These are phyloP conservation scores for Gossypium thurberi DNA, from an alignment of 345 rosid genomes.

Conservation along the genomic window DNA sequence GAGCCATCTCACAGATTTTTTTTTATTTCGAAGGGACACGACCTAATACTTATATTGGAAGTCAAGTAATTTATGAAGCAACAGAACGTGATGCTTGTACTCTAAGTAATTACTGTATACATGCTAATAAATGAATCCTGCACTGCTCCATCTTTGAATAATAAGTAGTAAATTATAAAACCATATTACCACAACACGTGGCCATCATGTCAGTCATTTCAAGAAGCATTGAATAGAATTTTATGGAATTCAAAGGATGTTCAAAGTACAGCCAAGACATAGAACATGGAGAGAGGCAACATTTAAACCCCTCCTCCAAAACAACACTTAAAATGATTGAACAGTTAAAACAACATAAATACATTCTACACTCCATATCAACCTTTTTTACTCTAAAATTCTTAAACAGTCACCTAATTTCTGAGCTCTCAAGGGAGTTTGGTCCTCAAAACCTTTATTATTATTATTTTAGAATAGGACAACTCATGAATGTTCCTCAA, in stretches of 20 bases:
- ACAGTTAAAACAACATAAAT: slow-evolving; percentile 1
- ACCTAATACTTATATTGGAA: neutral
- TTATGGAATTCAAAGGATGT: neutral
- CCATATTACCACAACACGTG: too few relatives aligned
- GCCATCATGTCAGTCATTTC: too few relatives aligned
- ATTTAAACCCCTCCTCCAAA: neutral
- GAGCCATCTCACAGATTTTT: neutral
- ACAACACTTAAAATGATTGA: neutral
- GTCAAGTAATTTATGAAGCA: neutral
- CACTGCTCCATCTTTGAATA: too few relatives aligned
- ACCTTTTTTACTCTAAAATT: neutral
- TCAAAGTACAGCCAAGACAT: neutral
- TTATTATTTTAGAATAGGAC: neutral
- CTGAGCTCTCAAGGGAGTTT: neutral
- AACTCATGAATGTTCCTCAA: neutral
- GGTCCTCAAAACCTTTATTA: neutral
- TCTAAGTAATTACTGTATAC: neutral
- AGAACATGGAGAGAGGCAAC: neutral
- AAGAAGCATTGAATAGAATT: neutral
- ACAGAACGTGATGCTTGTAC: neutral
- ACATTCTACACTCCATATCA: slow-evolving; percentile 7
- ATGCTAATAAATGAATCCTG: too few relatives aligned
- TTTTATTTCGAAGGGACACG: neutral
- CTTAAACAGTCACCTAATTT: neutral
- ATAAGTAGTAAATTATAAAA: too few relatives aligned